A percentile compares a stretch with the other conserved stretches of the same genome.
Conservation (phyloP, 148 eudicot species). For the Vaccinium myrtillus region DNA sequence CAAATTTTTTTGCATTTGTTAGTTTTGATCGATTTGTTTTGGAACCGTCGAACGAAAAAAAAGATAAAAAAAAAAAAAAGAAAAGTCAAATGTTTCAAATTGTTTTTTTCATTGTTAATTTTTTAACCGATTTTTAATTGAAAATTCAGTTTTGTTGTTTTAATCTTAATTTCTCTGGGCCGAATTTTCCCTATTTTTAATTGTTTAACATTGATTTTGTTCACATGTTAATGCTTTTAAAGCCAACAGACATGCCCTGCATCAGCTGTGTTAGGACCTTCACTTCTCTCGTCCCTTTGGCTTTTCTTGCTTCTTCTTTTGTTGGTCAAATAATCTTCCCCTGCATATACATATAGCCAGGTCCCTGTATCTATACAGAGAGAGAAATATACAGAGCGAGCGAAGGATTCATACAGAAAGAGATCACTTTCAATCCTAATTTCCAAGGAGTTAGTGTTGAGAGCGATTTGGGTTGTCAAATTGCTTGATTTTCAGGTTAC, state of each 20-base stretch:
- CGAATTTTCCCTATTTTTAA: not conserved
- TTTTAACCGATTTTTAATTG: no score
- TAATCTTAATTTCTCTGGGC: not conserved
- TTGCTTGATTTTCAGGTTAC: not conserved
- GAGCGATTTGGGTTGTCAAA: not conserved
- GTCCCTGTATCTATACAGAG: not conserved
- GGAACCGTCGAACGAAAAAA: no score
- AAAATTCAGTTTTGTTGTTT: no score
- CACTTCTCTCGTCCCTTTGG: slow-evolving; percentile 4
- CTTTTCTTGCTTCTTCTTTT: not conserved
- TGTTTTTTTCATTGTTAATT: not conserved
- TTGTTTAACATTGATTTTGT: not conserved
- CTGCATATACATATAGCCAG: not conserved
- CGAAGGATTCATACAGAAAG: not conserved
- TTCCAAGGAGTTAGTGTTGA: slow-evolving; percentile 4
- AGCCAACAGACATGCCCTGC: slow-evolving; percentile 35
- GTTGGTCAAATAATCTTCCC: not conserved
- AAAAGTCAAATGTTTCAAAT: no score
- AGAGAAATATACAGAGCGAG: not conserved
- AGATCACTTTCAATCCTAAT: not conserved
- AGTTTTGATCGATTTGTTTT: no score
- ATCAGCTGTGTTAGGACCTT: not conserved
- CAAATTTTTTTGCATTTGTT: no score
- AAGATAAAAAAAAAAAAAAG: no score
- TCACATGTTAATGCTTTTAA: not conserved